phyloP scores from a whole-genome alignment of 1,284 basidiomycete species.

The Cryptococcus hybrid region DNA sequence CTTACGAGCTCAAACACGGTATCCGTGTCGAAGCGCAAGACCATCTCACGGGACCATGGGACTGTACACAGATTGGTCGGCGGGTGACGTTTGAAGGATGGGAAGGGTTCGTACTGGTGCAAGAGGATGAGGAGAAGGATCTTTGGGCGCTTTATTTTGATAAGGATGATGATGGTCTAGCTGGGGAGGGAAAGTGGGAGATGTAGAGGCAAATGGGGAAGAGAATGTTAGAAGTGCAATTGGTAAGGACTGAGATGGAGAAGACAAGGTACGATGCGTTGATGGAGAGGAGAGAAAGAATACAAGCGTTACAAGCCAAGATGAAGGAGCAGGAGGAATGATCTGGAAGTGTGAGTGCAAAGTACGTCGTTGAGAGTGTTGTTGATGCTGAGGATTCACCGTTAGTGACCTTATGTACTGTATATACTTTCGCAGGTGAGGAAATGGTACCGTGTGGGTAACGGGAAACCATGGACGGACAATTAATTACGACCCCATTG shows the following conservation, averaged over 20 bases:
- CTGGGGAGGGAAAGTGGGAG: conserved; percentile 7
- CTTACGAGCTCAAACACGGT: conserved; percentile 18
- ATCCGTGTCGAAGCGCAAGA: conserved; percentile 6
- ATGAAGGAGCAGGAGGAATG: conserved; percentile 1
- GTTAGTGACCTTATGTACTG: no score
- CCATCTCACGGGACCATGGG: conserved; percentile 16
- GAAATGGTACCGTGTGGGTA: no score
- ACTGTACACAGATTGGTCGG: conserved; percentile 13
- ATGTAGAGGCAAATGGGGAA: conserved; percentile 8
- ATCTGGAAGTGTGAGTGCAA: no score
- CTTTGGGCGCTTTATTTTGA: conserved; percentile 18
- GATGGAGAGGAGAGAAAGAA: conserved; percentile 8
- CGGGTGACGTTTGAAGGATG: conserved; percentile 18
- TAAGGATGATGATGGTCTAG: conserved; percentile 13
- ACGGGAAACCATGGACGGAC: no score
- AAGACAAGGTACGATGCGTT: conserved; percentile 9
- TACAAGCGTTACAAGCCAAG: conserved; percentile 8
- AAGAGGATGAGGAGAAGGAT: conserved; percentile 12
- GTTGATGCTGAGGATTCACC: no score
- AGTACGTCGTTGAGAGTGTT: no score
- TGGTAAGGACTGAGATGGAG: conserved; percentile 9
- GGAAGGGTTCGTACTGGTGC: conserved; percentile 18
- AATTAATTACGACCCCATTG: no score
- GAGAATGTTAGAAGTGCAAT: conserved; percentile 11
- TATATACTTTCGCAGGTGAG: no score